Evolutionary conservation across 1,284 basidiomycete species (phyloP).

Genomic region (Cryptococcus amylolentus): DNA sequence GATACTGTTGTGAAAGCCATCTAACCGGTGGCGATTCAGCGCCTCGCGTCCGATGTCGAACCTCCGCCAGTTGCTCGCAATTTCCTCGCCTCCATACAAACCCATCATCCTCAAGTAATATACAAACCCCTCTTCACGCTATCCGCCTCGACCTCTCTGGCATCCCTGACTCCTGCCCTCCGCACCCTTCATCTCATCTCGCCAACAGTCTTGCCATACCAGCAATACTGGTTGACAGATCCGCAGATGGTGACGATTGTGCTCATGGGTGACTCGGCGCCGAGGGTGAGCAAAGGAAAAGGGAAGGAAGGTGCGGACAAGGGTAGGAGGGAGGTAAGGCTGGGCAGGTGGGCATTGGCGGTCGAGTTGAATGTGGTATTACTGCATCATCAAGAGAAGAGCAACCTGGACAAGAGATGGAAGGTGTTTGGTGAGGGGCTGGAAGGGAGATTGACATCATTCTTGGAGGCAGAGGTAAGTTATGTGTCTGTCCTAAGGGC

Average conservation of each 20-base stretch:
- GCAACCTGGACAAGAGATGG: constrained; percentile 6
- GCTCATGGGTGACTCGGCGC: constrained; percentile 45
- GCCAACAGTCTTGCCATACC: constrained; percentile 54
- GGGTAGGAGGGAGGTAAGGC: constrained; percentile 55
- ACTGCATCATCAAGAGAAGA: constrained; percentile 39
- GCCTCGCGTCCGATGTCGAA: background rate
- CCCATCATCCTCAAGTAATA: constrained; percentile 59
- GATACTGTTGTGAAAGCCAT: background rate
- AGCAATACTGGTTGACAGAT: constrained; percentile 62
- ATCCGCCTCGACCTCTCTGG: constrained; percentile 61
- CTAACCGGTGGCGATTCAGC: background rate
- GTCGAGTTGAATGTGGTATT: constrained; percentile 62
- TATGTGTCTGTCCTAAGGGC: background rate
- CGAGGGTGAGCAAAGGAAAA: constrained; percentile 40
- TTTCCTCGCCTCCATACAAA: constrained; percentile 28
- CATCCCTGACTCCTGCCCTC: constrained; percentile 60
- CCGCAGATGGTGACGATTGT: constrained; percentile 73
- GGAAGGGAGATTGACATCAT: constrained; percentile 59
- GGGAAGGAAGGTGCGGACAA: constrained; percentile 33
- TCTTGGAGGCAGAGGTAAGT: constrained; percentile 62
- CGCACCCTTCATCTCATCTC: constrained; percentile 57
- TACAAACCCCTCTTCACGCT: constrained; percentile 71
- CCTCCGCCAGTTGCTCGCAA: constrained; percentile 7
- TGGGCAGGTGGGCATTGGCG: constrained; percentile 64
- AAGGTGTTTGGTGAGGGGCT: constrained; percentile 44